Conservation (phyloP, 2,329 filamentous ascomycete species). For the Exophiala sp. region DNA sequence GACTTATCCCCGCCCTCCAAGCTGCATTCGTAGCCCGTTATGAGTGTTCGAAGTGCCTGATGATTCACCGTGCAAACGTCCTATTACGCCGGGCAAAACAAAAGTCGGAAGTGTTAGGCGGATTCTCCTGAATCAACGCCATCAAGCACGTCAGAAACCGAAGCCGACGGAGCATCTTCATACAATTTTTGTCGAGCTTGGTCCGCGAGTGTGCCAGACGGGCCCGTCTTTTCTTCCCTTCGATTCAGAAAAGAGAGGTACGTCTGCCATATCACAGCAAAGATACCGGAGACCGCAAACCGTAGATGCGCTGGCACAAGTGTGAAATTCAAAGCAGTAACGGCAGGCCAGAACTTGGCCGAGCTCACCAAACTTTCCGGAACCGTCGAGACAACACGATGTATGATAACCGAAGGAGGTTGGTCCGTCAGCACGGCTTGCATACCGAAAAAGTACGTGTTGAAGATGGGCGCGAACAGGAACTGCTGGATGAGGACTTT, state of each 20-base stretch:
- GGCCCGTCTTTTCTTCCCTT: slow-evolving; percentile 26
- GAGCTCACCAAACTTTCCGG: slow-evolving; percentile 71
- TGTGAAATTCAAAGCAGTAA: slow-evolving; percentile 79
- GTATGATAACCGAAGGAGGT: slow-evolving; percentile 55
- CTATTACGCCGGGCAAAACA: no score
- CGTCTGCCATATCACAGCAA: slow-evolving; percentile 87
- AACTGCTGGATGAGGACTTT: slow-evolving; percentile 78
- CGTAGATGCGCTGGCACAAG: slow-evolving; percentile 74
- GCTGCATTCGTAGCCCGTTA: no score
- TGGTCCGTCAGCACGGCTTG: slow-evolving; percentile 71
- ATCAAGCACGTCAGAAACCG: slow-evolving; percentile 13
- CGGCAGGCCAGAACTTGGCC: slow-evolving; percentile 79
- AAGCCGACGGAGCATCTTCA: slow-evolving; percentile 17
- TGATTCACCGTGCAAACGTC: no score
- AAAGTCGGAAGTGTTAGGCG: background rate
- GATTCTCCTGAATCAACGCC: slow-evolving; percentile 5
- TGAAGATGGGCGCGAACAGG: slow-evolving; percentile 76
- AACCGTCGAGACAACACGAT: slow-evolving; percentile 68
- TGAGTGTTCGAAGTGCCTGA: no score
- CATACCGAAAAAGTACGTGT: slow-evolving; percentile 73
- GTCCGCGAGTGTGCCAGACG: slow-evolving; percentile 12
- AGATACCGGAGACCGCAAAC: slow-evolving; percentile 68
- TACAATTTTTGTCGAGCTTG: slow-evolving; percentile 16
- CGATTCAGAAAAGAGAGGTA: slow-evolving; percentile 60
- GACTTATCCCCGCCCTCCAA: no score